Evolutionary conservation across 306 rosid species (phyloP).

Genomic region (Luffa acutangula): DNA sequence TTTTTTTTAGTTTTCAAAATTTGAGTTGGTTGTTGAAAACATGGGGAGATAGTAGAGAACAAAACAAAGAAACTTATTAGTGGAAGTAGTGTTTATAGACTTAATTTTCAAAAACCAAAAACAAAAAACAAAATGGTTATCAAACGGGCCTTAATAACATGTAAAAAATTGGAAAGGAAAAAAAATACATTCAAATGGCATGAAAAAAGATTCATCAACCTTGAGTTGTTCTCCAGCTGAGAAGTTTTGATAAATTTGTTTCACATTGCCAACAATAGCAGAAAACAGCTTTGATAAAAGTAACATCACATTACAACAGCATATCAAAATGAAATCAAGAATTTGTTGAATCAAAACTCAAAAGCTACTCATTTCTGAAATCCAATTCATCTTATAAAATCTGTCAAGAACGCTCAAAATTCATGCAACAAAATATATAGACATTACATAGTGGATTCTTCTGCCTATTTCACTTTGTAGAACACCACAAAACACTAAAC

Average conservation of each 20-base stretch:
- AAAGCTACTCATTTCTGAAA: not conserved
- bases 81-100: too few relatives aligned
- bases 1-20: too few relatives aligned
- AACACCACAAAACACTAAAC: not conserved
- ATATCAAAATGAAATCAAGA: not conserved
- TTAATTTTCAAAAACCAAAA: too few relatives aligned
- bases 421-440: not conserved
- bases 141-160: too few relatives aligned
- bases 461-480: not conserved
- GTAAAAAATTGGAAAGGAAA: too few relatives aligned
- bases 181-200: not conserved
- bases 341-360: not conserved
- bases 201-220: not conserved
- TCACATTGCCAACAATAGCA: not conserved
- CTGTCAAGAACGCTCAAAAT: not conserved
- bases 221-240: not conserved
- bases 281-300: not conserved
- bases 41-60: too few relatives aligned
- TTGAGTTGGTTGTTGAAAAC: too few relatives aligned
- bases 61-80: too few relatives aligned
- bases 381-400: not conserved
- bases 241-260: not conserved
- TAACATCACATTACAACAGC: not conserved
- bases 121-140: too few relatives aligned
- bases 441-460: not conserved